Conservation (phyloP, 306 rosid species). For the Cucumis sativus region DNA sequence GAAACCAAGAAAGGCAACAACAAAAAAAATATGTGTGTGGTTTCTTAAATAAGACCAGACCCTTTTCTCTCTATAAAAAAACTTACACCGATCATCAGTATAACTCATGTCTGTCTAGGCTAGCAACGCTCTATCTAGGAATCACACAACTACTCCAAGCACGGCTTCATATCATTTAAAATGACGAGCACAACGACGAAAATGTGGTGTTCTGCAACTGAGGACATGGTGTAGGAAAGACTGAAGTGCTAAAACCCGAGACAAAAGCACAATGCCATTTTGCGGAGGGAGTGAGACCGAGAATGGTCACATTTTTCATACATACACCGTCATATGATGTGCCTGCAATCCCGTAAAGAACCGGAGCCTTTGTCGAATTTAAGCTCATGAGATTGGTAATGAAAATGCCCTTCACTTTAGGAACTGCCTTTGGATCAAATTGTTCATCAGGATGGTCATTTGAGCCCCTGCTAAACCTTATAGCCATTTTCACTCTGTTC, state of each 20-base stretch:
- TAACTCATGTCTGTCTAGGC: not conserved
- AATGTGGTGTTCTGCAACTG: slow-evolving; percentile 32
- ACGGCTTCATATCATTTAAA: not conserved
- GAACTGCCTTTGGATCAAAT: slow-evolving; percentile 89
- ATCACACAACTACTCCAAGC: not conserved
- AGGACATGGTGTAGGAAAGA: slow-evolving; percentile 65
- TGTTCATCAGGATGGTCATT: slow-evolving; percentile 84
- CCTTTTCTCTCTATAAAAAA: not conserved
- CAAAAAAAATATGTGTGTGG: not conserved
- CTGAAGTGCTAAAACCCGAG: slow-evolving; percentile 50
- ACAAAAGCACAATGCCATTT: slow-evolving; percentile 70
- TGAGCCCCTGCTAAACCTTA: slow-evolving; percentile 80
- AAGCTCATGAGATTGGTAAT: slow-evolving; percentile 52
- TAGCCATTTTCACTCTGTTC: slow-evolving; percentile 80
- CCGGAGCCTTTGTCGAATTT: slow-evolving; percentile 66
- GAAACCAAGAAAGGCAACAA: too few relatives aligned
- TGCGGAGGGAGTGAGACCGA: slow-evolving; percentile 34
- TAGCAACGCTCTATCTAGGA: not conserved
- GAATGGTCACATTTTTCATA: slow-evolving; percentile 53
- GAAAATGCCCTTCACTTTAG: slow-evolving; percentile 45
- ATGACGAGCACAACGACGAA: slow-evolving; percentile 32
- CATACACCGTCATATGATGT: slow-evolving; percentile 59
- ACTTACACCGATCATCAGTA: not conserved
- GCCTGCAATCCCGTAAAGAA: slow-evolving; percentile 54
- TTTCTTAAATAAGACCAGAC: too few relatives aligned